phyloP scores from a whole-genome alignment of 768 basidiomycete species.

The Neoboletus brunneissimus region DNA sequence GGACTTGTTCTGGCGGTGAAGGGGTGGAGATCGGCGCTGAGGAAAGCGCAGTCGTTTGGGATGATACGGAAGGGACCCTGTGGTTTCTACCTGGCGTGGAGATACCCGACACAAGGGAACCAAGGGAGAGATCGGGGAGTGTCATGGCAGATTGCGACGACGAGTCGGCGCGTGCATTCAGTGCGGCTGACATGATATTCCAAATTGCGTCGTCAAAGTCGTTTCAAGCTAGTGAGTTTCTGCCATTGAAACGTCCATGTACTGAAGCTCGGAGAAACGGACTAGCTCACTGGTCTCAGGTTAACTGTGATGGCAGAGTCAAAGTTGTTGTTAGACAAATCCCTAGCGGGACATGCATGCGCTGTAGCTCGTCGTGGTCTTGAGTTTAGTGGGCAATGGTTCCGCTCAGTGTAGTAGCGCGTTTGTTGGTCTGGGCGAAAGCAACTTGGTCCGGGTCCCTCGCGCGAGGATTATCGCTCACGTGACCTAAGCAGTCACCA shows the following conservation, averaged over 20 bases:
- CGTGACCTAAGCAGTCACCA: too few species aligned
- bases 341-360: background rate
- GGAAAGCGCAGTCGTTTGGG: conserved; percentile 50
- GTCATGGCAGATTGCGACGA: conserved; percentile 44
- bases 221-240: background rate
- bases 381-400: background rate
- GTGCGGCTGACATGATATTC: conserved; percentile 42
- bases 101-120: conserved; percentile 51
- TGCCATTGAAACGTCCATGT: background rate
- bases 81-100: conserved; percentile 48
- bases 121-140: conserved; percentile 60
- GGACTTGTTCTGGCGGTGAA: conserved; percentile 39
- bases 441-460: background rate
- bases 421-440: background rate
- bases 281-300: conserved; percentile 9
- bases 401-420: background rate
- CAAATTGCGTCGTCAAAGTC: background rate
- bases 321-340: background rate
- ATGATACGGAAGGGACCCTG: conserved; percentile 49
- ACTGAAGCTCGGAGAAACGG: background rate
- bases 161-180: conserved; percentile 39
- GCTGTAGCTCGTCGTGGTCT: background rate
- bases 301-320: background rate
- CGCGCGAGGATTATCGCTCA: conserved; percentile 2
- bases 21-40: conserved; percentile 51